Evolutionary conservation across 1,139 yeast species (phyloP).

Genomic region (Magnusiomyces magnusii): DNA sequence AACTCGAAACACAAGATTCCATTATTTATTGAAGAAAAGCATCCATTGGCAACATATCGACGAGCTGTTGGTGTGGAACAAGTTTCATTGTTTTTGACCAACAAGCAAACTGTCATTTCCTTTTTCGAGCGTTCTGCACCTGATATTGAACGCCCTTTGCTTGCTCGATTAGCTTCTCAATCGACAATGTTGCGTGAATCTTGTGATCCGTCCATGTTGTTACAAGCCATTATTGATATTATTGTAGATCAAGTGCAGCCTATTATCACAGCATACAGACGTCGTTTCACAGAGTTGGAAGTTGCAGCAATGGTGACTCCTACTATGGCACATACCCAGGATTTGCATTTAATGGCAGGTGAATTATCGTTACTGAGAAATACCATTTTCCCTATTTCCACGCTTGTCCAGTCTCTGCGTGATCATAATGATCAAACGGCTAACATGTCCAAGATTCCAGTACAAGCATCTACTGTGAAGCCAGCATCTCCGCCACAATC

Average conservation of each 20-base stretch:
- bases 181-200: slow-evolving; percentile 43
- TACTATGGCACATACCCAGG: slow-evolving; percentile 43
- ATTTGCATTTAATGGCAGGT: slow-evolving; percentile 44
- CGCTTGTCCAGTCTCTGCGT: slow-evolving; percentile 39
- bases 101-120: slow-evolving; percentile 42
- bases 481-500: neutral
- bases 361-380: slow-evolving; percentile 43
- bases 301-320: slow-evolving; percentile 44
- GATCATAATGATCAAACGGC: slow-evolving; percentile 30
- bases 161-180: slow-evolving; percentile 39
- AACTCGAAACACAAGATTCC: slow-evolving; percentile 9
- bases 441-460: neutral
- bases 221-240: slow-evolving; percentile 49
- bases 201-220: slow-evolving; percentile 42
- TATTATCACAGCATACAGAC: slow-evolving; percentile 50
- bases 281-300: slow-evolving; percentile 42
- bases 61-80: slow-evolving; percentile 49
- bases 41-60: slow-evolving; percentile 40
- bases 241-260: slow-evolving; percentile 52
- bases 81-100: slow-evolving; percentile 41
- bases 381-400: slow-evolving; percentile 40
- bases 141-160: slow-evolving; percentile 43
- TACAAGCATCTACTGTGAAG: slow-evolving; percentile 6
- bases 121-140: slow-evolving; percentile 48
- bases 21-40: slow-evolving; percentile 36